Evolutionary conservation across 1,284 basidiomycete genomes (phyloP).

Genomic region (Apiotrichum gamsii): DNA sequence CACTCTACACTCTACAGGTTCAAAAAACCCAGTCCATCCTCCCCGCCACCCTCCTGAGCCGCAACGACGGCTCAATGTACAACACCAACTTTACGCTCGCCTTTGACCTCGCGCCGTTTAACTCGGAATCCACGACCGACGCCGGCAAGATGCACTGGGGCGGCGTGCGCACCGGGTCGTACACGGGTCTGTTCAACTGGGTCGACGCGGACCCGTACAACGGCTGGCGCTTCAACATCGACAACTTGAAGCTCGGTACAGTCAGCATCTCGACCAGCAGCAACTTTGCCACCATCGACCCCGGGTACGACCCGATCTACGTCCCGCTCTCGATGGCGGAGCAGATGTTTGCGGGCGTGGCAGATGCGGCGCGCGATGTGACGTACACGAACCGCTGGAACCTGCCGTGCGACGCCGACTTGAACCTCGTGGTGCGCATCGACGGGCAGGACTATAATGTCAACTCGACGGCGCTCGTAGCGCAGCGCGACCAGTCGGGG

Average conservation of each 20-base stretch:
- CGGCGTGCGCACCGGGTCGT: conserved; percentile 27
- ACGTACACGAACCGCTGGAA: conserved; percentile 6
- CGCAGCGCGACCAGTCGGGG: conserved; percentile 19
- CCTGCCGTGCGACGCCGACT: conserved; percentile 35
- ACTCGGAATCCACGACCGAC: background rate
- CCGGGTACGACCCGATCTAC: conserved; percentile 38
- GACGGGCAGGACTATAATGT: conserved; percentile 29
- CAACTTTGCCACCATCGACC: conserved; percentile 28
- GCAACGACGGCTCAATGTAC: conserved; percentile 12
- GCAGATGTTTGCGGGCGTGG: conserved; percentile 21
- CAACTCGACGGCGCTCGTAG: conserved; percentile 26
- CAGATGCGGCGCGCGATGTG: conserved; percentile 13
- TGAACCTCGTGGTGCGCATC: conserved; percentile 32
- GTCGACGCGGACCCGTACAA: conserved; percentile 16
- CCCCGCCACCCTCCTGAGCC: conserved; percentile 1
- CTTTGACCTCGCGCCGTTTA: conserved; percentile 26
- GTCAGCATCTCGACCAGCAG: conserved; percentile 9
- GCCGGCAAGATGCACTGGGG: conserved; percentile 44
- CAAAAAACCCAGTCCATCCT: conserved; percentile 26
- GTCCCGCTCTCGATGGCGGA: conserved; percentile 31
- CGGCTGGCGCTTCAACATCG: conserved; percentile 31
- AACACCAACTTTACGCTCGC: conserved; percentile 25
- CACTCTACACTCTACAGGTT: conserved; percentile 6
- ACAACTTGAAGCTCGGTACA: conserved; percentile 25
- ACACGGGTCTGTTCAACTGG: conserved; percentile 43